Base-by-base conservation (phyloP, 805 yeast species). In the Candida yuanshanica region DNA sequence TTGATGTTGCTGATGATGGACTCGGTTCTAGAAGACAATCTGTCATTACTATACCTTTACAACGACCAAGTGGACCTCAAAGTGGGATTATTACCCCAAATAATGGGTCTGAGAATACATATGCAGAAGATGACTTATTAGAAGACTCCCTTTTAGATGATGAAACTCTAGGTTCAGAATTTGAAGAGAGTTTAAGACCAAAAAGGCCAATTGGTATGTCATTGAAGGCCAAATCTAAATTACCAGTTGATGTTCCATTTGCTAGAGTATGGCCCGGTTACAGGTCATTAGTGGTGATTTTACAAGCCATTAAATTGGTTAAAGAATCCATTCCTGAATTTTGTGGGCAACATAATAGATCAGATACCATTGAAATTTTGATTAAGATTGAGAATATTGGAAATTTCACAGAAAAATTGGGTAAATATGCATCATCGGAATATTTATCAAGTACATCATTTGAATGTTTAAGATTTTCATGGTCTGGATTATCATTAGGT, bases 401-500 rank as follows among this genome's bases (percentile, higher is more conserved):
- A 4, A 66, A 70, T 26, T 58, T 64, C 35, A 50, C 46, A 2
- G 48, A 38, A 12, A 41, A 64, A 13, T 38, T 50, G 4, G 42
- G 49, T 4, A 47, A 53, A 37, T 55, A 55, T 35, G 37, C 57
- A 3, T 55, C 56, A 16, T 55, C 65, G 38, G 78, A 76, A 45
- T 75, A 65, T 45, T 52, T 69, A 24, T 70, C 75, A 0, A 61
- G 59, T 14, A 60, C 71, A 0, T 64, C 66, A 3, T 68, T 76
- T 46, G 69, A 65, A 37, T 66, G 72, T 4, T 63, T 82, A 46
- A 66, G 57, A 44, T 81, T 85, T 49, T 57, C 63, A 5, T 86
- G 95, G 95, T 72, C 75, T 31, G 64, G 64, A 39, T 54, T 69
- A 20, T 78, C 86, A 0, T 62, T 84, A 20, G 90, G 89, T 0